Conservation (phyloP, 495 filamentous ascomycete genomes). For the Tetracladium marchalianum region DNA sequence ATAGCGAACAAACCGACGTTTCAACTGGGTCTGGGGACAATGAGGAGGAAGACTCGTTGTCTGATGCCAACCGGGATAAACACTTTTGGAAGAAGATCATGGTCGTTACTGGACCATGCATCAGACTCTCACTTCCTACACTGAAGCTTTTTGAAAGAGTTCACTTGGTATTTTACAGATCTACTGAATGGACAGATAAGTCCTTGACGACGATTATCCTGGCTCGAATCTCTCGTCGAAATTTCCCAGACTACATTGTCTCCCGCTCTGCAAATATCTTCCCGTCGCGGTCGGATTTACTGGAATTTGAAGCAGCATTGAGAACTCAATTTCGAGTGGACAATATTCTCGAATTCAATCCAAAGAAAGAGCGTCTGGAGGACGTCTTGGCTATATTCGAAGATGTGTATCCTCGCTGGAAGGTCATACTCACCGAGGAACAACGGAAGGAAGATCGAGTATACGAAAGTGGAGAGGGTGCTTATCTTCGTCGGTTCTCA, state of each 20-base stretch:
- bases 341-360: slow-evolving; percentile 65
- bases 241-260: slow-evolving; percentile 85
- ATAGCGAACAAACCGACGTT: slow-evolving; percentile 24
- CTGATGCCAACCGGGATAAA: slow-evolving; percentile 36
- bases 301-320: slow-evolving; percentile 85
- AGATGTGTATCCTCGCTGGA: slow-evolving; percentile 73
- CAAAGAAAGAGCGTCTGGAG: slow-evolving; percentile 51
- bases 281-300: slow-evolving; percentile 54
- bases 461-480: slow-evolving; percentile 79
- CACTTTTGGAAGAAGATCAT: slow-evolving; percentile 70
- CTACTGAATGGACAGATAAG: slow-evolving; percentile 95
- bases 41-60: slow-evolving; percentile 18
- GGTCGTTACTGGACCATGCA: slow-evolving; percentile 68
- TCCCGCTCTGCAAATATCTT: slow-evolving; percentile 89
- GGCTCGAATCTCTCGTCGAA: slow-evolving; percentile 73
- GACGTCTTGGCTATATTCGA: slow-evolving; percentile 65
- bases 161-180: slow-evolving; percentile 91
- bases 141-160: slow-evolving; percentile 85
- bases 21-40: slow-evolving; percentile 8
- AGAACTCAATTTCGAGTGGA: slow-evolving; percentile 78
- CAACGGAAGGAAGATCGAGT: slow-evolving; percentile 68
- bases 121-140: slow-evolving; percentile 64
- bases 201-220: slow-evolving; percentile 93
- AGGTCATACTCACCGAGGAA: slow-evolving; percentile 61
- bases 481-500: slow-evolving; percentile 83